Evolutionary conservation across 2,329 filamentous ascomycete genomes (phyloP).

Genomic region (Ilyonectria destructans): DNA sequence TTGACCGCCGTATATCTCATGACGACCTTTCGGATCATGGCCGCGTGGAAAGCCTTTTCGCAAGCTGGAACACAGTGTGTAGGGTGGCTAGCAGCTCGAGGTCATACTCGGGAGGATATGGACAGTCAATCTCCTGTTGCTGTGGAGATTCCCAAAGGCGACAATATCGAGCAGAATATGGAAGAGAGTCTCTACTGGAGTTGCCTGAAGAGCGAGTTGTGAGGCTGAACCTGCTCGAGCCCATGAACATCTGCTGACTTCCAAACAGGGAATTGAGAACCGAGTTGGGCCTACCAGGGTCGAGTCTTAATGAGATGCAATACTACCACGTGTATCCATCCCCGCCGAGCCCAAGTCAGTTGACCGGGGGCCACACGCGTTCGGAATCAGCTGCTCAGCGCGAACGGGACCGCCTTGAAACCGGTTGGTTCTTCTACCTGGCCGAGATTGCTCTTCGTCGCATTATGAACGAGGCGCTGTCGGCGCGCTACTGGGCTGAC

Average conservation of each 20-base stretch:
- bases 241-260: background rate
- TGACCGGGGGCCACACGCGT: slow-evolving; percentile 17
- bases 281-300: slow-evolving; percentile 41
- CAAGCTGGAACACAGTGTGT: slow-evolving; percentile 35
- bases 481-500: slow-evolving; percentile 27
- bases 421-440: slow-evolving; percentile 45
- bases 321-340: slow-evolving; percentile 44
- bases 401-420: slow-evolving; percentile 32
- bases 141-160: background rate
- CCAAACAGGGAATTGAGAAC: slow-evolving; percentile 39
- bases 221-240: slow-evolving; percentile 10
- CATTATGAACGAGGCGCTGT: slow-evolving; percentile 35
- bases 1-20: slow-evolving; percentile 43
- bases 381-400: slow-evolving; percentile 26
- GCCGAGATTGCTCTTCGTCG: slow-evolving; percentile 42
- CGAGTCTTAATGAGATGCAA: slow-evolving; percentile 40
- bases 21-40: slow-evolving; percentile 40
- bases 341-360: slow-evolving; percentile 35
- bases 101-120: slow-evolving; percentile 4
- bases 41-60: slow-evolving; percentile 43
- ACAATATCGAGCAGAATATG: slow-evolving; percentile 34
- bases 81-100: slow-evolving; percentile 20
- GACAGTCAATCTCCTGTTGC: slow-evolving; percentile 1
- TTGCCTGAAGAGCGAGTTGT: slow-evolving; percentile 47
- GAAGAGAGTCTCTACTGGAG: slow-evolving; percentile 49